A percentile compares a stretch with the other conserved stretches of the same genome.
Conservation (phyloP, 192 early-diverging fungal species). For the Entomortierella beljakovae region DNA sequence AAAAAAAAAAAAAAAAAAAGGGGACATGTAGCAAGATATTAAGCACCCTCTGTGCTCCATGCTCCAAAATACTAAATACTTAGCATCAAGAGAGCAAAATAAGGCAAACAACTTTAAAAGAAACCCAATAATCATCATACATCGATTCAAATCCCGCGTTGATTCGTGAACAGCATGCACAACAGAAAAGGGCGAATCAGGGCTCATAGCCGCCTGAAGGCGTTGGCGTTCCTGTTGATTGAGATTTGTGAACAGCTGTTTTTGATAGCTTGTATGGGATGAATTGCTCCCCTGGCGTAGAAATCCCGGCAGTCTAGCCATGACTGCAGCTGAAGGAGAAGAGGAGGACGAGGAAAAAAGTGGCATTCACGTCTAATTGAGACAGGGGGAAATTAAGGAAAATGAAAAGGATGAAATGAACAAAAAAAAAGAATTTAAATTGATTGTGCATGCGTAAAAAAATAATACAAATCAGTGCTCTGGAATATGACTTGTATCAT, state of each 20-base stretch:
- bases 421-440: too few relatives aligned
- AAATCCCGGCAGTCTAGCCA: slow-evolving; percentile 25
- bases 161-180: neutral
- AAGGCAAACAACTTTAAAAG: neutral
- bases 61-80: too few relatives aligned
- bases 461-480: too few relatives aligned
- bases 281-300: slow-evolving; percentile 11
- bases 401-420: neutral
- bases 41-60: too few relatives aligned
- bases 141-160: slow-evolving; percentile 47
- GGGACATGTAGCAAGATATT: too few relatives aligned
- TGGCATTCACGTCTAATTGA: neutral
- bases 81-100: neutral
- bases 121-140: slow-evolving; percentile 24
- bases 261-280: neutral
- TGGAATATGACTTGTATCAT: too few relatives aligned
- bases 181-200: slow-evolving; percentile 26
- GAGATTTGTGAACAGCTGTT: slow-evolving; percentile 18
- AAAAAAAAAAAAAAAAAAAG: too few relatives aligned
- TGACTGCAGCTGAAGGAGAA: slow-evolving; percentile 4
- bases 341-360: slow-evolving; percentile 13
- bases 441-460: too few relatives aligned
- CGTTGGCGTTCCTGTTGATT: slow-evolving; percentile 25
- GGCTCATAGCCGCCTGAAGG: neutral
- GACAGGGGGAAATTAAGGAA: neutral